These are phyloP conservation scores for Irpex lacteus DNA, from an alignment of 1,284 basidiomycete species.

Conservation along the genomic window DNA sequence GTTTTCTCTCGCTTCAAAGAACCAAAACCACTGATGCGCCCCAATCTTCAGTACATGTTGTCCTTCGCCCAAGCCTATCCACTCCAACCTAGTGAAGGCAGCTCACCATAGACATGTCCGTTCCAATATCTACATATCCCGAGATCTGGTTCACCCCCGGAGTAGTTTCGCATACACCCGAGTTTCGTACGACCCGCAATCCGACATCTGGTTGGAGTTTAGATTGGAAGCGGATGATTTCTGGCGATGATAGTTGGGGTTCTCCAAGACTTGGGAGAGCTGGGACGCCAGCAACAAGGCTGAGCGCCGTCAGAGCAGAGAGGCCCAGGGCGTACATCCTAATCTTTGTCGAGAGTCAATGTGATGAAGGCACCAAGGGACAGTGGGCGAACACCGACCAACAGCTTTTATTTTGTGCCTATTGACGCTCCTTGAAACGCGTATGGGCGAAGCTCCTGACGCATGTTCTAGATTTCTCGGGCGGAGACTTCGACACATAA, in stretches of 20 bases:
- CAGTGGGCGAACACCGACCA: no score
- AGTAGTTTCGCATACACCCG: conserved; percentile 73
- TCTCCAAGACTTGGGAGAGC: not conserved
- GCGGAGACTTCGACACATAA: not conserved
- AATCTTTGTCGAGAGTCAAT: no score
- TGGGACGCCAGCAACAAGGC: not conserved
- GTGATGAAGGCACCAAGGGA: no score
- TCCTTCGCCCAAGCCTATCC: no score
- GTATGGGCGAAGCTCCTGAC: not conserved
- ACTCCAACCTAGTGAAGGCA: not conserved
- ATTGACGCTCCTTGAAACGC: not conserved
- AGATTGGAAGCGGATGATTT: conserved; percentile 17
- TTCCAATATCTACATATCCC: conserved; percentile 62
- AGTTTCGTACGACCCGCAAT: conserved; percentile 57
- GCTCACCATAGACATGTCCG: conserved; percentile 57
- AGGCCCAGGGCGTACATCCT: not conserved
- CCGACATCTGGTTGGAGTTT: conserved; percentile 21
- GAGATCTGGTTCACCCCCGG: conserved; percentile 66
- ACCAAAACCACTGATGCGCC: conserved; percentile 62
- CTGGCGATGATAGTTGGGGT: not conserved
- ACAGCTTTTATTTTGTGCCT: no score
- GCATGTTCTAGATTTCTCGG: not conserved
- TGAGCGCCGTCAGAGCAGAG: not conserved
- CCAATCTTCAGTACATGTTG: no score
- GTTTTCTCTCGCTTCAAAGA: conserved; percentile 59